phyloP scores from a whole-genome alignment of 306 rosid genomes.

The Sesbania bispinosa region DNA sequence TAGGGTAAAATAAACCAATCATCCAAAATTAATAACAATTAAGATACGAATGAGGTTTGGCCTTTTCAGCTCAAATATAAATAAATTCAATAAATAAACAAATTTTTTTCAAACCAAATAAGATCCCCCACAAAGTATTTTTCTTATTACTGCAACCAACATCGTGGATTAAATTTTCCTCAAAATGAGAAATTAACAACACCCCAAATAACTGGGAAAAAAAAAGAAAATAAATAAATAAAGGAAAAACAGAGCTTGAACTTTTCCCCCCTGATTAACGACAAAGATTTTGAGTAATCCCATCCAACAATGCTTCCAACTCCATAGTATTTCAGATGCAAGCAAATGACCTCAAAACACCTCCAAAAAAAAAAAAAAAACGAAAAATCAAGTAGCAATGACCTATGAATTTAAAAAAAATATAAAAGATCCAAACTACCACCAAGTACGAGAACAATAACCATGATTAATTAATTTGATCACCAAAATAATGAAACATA shows the following conservation, averaged over 20 bases:
- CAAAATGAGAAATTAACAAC: not conserved
- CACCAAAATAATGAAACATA: not conserved
- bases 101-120: not conserved
- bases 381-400: not conserved
- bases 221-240: not conserved
- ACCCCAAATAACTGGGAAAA: not conserved
- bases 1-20: not conserved
- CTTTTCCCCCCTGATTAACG: not conserved
- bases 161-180: not conserved
- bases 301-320: not conserved
- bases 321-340: not conserved
- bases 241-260: not conserved
- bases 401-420: not conserved
- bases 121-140: conserved; percentile 7
- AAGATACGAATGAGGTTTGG: not conserved
- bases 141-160: not conserved
- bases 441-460: too few species aligned
- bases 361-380: not conserved
- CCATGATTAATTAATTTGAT: too few species aligned
- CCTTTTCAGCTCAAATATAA: not conserved
- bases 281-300: not conserved
- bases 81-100: not conserved
- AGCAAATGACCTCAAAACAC: not conserved
- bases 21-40: not conserved
- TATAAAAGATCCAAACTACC: not conserved